Evolutionary conservation across 1,284 basidiomycete genomes (phyloP).

Genomic region (Malassezia japonica): DNA sequence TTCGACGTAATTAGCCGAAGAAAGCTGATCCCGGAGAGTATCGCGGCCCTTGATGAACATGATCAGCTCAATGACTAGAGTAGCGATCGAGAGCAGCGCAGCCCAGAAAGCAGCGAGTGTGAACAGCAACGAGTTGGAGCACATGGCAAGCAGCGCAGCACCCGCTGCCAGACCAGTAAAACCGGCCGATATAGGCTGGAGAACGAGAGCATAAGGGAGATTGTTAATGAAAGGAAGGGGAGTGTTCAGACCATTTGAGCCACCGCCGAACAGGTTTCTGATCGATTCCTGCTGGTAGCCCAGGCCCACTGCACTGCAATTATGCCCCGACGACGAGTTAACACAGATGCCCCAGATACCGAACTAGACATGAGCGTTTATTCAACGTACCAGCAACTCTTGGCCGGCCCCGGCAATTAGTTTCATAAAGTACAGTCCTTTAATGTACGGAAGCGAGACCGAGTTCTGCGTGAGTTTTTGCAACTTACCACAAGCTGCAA

Average conservation of each 20-base stretch:
- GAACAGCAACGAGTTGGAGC: slow-evolving; percentile 33
- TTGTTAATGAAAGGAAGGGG: slow-evolving; percentile 21
- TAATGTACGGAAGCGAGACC: slow-evolving; percentile 32
- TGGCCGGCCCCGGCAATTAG: slow-evolving; percentile 4
- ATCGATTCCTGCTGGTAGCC: slow-evolving; percentile 23
- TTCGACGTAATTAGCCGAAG: neutral
- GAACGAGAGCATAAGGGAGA: slow-evolving; percentile 30
- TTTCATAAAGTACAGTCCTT: slow-evolving; percentile 32
- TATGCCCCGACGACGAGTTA: neutral
- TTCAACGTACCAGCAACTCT: neutral
- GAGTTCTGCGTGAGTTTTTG: slow-evolving; percentile 7
- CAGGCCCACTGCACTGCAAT: slow-evolving; percentile 23
- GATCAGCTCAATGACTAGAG: slow-evolving; percentile 30
- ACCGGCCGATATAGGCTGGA: slow-evolving; percentile 34
- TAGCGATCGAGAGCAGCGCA: slow-evolving; percentile 23
- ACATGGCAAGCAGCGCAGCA: slow-evolving; percentile 31
- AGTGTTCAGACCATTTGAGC: neutral
- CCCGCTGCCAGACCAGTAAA: slow-evolving; percentile 32
- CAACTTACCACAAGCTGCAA: slow-evolving; percentile 27
- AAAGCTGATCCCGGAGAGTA: slow-evolving; percentile 2
- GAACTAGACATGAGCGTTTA: slow-evolving; percentile 10
- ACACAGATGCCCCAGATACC: slow-evolving; percentile 34
- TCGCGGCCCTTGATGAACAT: slow-evolving; percentile 30
- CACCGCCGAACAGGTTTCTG: neutral
- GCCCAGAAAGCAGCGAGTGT: slow-evolving; percentile 32